phyloP scores from a whole-genome alignment of 2,329 filamentous ascomycete species.

The Cladosporium phlei region DNA sequence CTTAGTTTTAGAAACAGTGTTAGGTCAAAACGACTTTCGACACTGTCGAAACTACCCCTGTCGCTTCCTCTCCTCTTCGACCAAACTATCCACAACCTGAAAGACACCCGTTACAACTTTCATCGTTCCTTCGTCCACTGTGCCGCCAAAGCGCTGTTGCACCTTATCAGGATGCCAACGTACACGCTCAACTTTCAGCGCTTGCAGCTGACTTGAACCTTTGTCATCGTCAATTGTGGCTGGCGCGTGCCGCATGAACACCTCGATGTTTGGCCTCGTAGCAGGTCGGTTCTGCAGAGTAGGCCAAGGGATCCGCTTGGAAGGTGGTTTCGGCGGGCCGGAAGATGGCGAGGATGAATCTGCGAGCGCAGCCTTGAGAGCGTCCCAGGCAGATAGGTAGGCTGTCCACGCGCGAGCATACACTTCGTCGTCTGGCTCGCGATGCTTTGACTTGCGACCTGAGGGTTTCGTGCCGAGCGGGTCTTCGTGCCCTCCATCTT shows the following conservation, averaged over 20 bases:
- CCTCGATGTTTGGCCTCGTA: slow-evolving; percentile 56
- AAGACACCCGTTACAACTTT: slow-evolving; percentile 83
- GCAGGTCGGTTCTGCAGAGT: slow-evolving; percentile 58
- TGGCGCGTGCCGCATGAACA: slow-evolving; percentile 62
- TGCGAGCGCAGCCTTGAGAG: slow-evolving; percentile 20
- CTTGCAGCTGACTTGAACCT: slow-evolving; percentile 30
- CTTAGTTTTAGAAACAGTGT: no score
- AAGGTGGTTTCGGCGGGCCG: slow-evolving; percentile 20
- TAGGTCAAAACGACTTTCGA: no score
- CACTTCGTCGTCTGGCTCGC: slow-evolving; percentile 17
- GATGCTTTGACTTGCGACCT: background rate
- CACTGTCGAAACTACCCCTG: no score
- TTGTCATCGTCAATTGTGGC: background rate
- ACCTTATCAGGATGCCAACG: slow-evolving; percentile 98
- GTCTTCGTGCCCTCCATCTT: slow-evolving; percentile 39
- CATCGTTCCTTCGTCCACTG: slow-evolving; percentile 67
- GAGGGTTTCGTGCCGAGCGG: background rate
- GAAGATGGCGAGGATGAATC: background rate
- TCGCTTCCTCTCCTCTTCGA: slow-evolving; percentile 25
- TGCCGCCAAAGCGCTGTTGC: slow-evolving; percentile 75
- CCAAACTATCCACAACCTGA: slow-evolving; percentile 74
- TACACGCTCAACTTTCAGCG: slow-evolving; percentile 78
- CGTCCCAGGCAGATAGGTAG: slow-evolving; percentile 29
- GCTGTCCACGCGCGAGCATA: slow-evolving; percentile 26
- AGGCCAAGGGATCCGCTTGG: slow-evolving; percentile 63